phyloP scores from a whole-genome alignment of 2,329 filamentous ascomycete genomes.

The Microsporum ferrugineum region DNA sequence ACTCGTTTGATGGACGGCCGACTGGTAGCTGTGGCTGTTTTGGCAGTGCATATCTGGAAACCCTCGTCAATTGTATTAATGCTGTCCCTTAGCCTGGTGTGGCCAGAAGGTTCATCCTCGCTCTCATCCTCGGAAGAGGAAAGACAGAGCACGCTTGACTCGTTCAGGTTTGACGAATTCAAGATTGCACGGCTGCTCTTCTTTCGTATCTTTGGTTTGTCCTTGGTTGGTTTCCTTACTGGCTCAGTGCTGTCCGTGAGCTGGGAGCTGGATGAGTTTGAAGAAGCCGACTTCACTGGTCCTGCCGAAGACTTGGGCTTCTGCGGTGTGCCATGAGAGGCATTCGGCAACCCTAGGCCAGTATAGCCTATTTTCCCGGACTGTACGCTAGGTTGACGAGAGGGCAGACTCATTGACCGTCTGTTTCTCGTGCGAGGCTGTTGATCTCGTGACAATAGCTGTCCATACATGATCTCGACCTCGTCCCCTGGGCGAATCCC shows the following conservation, averaged over 20 bases:
- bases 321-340: not conserved
- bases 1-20: constrained; percentile 21
- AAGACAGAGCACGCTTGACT: constrained; percentile 37
- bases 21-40: constrained; percentile 26
- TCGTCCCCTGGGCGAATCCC: not conserved
- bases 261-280: not conserved
- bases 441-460: not conserved
- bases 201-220: constrained; percentile 19
- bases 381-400: not conserved
- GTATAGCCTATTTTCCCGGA: not conserved
- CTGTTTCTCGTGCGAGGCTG: not conserved
- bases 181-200: constrained; percentile 31
- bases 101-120: constrained; percentile 10
- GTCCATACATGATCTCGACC: constrained; percentile 2
- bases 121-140: constrained; percentile 36
- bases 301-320: not conserved
- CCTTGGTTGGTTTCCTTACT: not conserved
- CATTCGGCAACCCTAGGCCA: not conserved
- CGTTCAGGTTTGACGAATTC: constrained; percentile 31
- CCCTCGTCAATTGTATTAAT: constrained; percentile 30
- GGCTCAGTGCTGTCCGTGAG: not conserved
- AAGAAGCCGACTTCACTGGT: not conserved
- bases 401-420: not conserved
- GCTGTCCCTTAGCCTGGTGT: constrained; percentile 26
- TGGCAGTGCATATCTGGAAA: constrained; percentile 35